Conservation (phyloP, 176 grass and related monocot species). For the Eragrostis nindensis region DNA sequence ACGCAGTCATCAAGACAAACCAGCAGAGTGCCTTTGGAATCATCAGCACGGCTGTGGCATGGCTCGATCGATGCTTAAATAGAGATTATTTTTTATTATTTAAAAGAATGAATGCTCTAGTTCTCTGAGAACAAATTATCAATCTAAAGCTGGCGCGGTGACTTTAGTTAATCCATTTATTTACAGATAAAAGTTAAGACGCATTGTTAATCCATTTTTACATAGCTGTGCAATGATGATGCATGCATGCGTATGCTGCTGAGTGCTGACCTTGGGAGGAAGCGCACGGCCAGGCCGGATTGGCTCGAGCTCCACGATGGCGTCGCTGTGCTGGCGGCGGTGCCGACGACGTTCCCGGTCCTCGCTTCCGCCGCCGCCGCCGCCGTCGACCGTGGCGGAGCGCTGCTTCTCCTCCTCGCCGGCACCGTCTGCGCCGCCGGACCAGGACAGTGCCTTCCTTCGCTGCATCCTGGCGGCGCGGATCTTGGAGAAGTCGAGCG, state of each 20-base stretch:
- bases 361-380: neutral
- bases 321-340: conserved; percentile 29
- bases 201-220: neutral
- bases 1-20: no score
- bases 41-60: no score
- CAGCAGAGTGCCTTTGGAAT: no score
- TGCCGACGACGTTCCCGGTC: neutral
- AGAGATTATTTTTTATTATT: no score
- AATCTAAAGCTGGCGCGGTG: neutral
- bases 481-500: conserved; percentile 73
- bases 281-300: neutral
- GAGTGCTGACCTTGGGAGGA: conserved; percentile 44
- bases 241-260: neutral
- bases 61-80: no score
- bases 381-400: neutral
- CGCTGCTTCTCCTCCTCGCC: neutral
- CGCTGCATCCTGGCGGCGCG: conserved; percentile 63
- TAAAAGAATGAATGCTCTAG: no score
- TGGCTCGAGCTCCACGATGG: conserved; percentile 10
- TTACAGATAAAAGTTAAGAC: neutral
- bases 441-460: conserved; percentile 58
- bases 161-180: no score
- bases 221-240: neutral
- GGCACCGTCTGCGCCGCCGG: conserved; percentile 35
- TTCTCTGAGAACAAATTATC: neutral